Conservation (phyloP, 805 yeast genomes). For the Ogataea sp. region DNA sequence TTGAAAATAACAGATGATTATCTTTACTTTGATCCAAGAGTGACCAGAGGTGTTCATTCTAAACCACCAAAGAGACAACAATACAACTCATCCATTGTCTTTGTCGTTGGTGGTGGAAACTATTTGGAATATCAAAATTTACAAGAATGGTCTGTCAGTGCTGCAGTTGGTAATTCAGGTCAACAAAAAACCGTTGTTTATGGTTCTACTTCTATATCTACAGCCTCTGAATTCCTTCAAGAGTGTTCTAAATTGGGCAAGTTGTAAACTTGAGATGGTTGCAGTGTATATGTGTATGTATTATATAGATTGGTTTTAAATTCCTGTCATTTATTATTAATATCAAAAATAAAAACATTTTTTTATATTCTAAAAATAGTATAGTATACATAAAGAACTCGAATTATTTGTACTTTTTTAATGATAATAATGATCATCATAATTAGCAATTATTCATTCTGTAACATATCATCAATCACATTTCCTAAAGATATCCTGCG, state of each 20-base stretch:
- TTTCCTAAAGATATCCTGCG: slow-evolving; percentile 11
- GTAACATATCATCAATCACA: no score
- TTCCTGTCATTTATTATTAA: no score
- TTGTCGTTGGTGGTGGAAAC: slow-evolving; percentile 96
- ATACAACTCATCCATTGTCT: slow-evolving; percentile 77
- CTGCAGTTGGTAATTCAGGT: slow-evolving; percentile 8
- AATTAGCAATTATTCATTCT: no score
- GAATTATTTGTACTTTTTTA: no score
- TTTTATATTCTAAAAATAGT: no score
- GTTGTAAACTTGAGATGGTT: no score
- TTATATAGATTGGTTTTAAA: no score
- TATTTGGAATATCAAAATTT: slow-evolving; percentile 89
- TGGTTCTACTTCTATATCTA: slow-evolving; percentile 75
- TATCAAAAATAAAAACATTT: no score
- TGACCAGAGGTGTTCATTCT: slow-evolving; percentile 81
- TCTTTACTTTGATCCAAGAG: slow-evolving; percentile 80
- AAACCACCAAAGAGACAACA: slow-evolving; percentile 80
- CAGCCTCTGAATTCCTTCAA: slow-evolving; percentile 59
- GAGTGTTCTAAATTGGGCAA: slow-evolving; percentile 54
- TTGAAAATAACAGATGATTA: slow-evolving; percentile 79
- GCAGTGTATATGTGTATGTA: no score
- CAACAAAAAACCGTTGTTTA: slow-evolving; percentile 56
- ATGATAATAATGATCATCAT: no score
- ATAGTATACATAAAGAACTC: no score
- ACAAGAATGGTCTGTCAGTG: slow-evolving; percentile 73